These are phyloP conservation scores for Desmodesmus armatus DNA, from an alignment of 139 green algal species.

Conservation along the genomic window DNA sequence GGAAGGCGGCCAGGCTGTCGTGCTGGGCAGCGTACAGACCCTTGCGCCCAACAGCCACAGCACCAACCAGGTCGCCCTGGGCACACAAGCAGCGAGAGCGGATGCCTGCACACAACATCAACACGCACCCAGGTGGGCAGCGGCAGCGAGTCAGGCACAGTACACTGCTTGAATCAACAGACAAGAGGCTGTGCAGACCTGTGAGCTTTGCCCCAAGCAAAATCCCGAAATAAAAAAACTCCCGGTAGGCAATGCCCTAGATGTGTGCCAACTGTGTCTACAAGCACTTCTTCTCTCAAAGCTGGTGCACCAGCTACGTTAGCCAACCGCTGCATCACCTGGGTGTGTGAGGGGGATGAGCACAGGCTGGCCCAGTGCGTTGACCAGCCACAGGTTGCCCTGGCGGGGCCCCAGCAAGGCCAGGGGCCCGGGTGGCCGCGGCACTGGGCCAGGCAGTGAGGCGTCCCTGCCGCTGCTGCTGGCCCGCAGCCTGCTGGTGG, in stretches of 20 bases:
- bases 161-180: neutral
- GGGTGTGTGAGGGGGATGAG: constrained; percentile 53
- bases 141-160: too few relatives aligned
- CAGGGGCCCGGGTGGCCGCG: constrained; percentile 48
- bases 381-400: constrained; percentile 62
- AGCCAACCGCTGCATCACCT: constrained; percentile 13
- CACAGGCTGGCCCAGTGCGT: constrained; percentile 53
- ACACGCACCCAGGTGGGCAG: too few relatives aligned
- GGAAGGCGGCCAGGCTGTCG: constrained; percentile 50
- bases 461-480: constrained; percentile 24
- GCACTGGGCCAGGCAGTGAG: constrained; percentile 20
- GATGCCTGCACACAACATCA: constrained; percentile 37
- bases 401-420: constrained; percentile 57
- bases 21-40: constrained; percentile 46
- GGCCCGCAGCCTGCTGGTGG: constrained; percentile 12
- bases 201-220: too few relatives aligned
- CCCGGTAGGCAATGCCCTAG: too few relatives aligned
- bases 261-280: too few relatives aligned
- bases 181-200: neutral
- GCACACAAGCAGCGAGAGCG: constrained; percentile 47
- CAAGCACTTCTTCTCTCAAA: too few relatives aligned
- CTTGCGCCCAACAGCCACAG: constrained; percentile 42
- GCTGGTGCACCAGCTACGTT: too few relatives aligned
- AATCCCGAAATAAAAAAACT: too few relatives aligned
- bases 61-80: constrained; percentile 54